Percentiles rank a stretch among this genome's conserved stretches.
Conservation (phyloP, 2,329 filamentous ascomycete species). For the Trichophaea hybrida region DNA sequence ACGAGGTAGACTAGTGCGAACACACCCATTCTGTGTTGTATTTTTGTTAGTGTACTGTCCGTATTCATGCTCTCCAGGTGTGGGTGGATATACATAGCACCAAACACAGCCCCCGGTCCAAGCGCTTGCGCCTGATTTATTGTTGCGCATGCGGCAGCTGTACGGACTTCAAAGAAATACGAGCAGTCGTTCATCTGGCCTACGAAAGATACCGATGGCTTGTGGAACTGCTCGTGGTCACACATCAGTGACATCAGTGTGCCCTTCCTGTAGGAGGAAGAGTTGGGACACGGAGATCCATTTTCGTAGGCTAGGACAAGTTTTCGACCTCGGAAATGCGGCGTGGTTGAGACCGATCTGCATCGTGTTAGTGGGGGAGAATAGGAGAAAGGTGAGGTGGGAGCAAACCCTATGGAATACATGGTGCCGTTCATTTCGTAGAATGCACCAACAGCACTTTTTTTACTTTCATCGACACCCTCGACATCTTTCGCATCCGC, state of each 20-base stretch:
- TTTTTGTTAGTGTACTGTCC: not conserved
- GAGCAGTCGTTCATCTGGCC: constrained; percentile 81
- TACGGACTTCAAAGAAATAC: constrained; percentile 90
- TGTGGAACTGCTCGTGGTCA: constrained; percentile 61
- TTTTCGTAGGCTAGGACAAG: constrained; percentile 62
- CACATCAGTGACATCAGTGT: constrained; percentile 87
- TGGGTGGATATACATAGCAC: constrained; percentile 52
- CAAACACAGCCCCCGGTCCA: constrained; percentile 65
- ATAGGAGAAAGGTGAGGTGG: constrained; percentile 5
- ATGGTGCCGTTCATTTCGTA: constrained; percentile 51
- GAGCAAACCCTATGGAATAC: constrained; percentile 58
- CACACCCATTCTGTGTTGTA: constrained; percentile 38
- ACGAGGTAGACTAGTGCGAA: constrained; percentile 78
- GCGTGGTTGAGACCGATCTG: constrained; percentile 29
- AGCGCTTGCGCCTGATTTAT: constrained; percentile 45
- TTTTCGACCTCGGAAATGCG: constrained; percentile 52
- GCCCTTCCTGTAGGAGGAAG: constrained; percentile 49
- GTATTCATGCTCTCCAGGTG: not conserved
- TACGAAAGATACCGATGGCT: constrained; percentile 67
- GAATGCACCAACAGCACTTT: constrained; percentile 58
- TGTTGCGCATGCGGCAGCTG: constrained; percentile 68
- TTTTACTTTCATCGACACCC: constrained; percentile 46
- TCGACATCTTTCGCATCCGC: constrained; percentile 36
- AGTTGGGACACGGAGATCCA: constrained; percentile 53
- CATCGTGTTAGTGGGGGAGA: constrained; percentile 1